Percentiles rank a stretch among this genome's conserved stretches.
Evolutionary conservation across 106 monocot genomes (phyloP).

Genomic region (Xerophyta viscosa): DNA sequence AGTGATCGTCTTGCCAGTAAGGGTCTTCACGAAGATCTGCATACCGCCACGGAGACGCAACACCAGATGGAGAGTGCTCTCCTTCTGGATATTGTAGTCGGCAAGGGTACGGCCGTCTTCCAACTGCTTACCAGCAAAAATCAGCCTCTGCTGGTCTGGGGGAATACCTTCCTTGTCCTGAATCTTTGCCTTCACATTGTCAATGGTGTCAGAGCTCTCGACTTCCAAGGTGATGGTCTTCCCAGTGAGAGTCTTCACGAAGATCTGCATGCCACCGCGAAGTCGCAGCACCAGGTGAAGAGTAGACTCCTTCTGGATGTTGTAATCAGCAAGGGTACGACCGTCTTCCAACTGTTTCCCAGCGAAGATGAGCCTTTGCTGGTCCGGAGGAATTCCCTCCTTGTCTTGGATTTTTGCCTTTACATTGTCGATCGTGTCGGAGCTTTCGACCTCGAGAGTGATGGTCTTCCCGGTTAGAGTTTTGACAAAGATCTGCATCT

Average conservation of each 20-base stretch:
- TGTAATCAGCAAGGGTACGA: constrained; percentile 1
- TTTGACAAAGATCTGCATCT: neutral
- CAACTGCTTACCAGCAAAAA: neutral
- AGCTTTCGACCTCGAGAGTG: neutral
- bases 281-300: neutral
- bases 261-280: neutral
- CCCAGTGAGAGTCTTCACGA: neutral
- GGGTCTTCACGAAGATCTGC: neutral
- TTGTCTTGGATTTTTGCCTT: constrained; percentile 1
- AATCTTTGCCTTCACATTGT: neutral
- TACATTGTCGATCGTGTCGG: neutral
- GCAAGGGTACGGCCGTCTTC: neutral
- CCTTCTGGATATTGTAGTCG: neutral
- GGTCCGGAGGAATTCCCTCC: neutral
- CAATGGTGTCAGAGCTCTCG: constrained; percentile 1
- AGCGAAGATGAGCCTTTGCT: neutral
- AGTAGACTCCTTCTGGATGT: neutral
- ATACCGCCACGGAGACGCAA: neutral
- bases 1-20: neutral
- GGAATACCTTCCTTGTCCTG: neutral
- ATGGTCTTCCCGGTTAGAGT: neutral
- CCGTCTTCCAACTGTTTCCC: neutral
- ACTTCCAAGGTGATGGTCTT: neutral
- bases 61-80: neutral
- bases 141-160: neutral